Evolutionary conservation across 148 eudicot genomes (phyloP), one percentile per base, ranked within the genome.

Genomic region (Cornus controversa): DNA sequence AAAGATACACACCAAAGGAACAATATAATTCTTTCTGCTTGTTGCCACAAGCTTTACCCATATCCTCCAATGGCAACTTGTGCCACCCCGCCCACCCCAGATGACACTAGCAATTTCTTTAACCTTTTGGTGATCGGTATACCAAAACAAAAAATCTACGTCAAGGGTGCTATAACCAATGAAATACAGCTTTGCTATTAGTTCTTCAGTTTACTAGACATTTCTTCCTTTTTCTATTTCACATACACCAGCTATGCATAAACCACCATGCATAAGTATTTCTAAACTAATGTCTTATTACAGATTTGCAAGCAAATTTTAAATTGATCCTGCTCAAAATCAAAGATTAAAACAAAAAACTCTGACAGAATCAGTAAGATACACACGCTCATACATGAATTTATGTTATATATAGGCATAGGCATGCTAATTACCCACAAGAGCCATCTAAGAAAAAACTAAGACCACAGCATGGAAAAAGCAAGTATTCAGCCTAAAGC

Each of bases 281-380:
- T 66, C 2, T n/a, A 64, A 64, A 67, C 6, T 15, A 60, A 60
- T 60, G 3, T 27, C 14, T 26, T 24, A 65, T 26, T 65, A 8
- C 26, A 71, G 54, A 71, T 14, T 47, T 27, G 75, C 66, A 73
- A 73, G 66, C 25, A 73, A 25, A 71, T 15, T 73, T 29, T 42
- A 23, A 31, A 73, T 57, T n/a, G 45, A 73, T 31, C n/a, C 37
- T 36, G 53, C 27, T 72, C 75, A 72, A 50, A 50, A 66, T 66
- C 68, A 25, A 66, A 66, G 25, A 26, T 8, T 27, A 24, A 26
- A 66, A 40, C 45, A 40, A 40, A 9, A 24, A 66, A 66, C 27
- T 23, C 14, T 67, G 37, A 67, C 2, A 14, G 64, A 60, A 6
- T 60, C 8, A 20, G 8, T n/a, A 60, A 60, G 20, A 5, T 25